A percentile compares a stretch with the other conserved stretches of the same genome.
These are phyloP conservation scores for Buddleja alternifolia DNA, from an alignment of 257 asterid species.

Conservation along the genomic window DNA sequence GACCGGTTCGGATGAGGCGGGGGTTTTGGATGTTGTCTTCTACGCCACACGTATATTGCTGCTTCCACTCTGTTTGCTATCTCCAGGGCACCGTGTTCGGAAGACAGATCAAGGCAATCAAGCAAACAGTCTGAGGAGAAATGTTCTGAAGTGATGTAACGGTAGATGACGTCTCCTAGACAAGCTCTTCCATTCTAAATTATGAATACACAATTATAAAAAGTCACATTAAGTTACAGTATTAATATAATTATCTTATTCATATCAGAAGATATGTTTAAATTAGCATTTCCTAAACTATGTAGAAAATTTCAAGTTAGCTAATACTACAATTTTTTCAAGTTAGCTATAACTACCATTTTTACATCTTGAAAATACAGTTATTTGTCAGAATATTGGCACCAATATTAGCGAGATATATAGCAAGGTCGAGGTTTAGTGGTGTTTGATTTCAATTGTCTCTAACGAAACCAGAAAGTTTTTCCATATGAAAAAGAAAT, in stretches of 20 bases:
- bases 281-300: neutral
- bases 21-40: slow-evolving; percentile 52
- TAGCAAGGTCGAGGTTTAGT: too few relatives aligned
- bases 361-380: neutral
- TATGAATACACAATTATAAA: too few relatives aligned
- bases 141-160: slow-evolving; percentile 75
- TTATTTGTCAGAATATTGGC: neutral
- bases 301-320: neutral
- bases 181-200: slow-evolving; percentile 76
- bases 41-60: slow-evolving; percentile 71
- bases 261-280: neutral
- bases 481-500: neutral
- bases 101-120: slow-evolving; percentile 78
- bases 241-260: too few relatives aligned
- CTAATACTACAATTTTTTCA: too few relatives aligned
- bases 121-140: slow-evolving; percentile 84
- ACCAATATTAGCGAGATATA: too few relatives aligned
- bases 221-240: neutral
- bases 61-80: slow-evolving; percentile 85
- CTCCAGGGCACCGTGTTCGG: slow-evolving; percentile 72
- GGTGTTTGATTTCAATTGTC: too few relatives aligned
- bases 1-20: slow-evolving; percentile 61
- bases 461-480: too few relatives aligned
- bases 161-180: slow-evolving; percentile 79
- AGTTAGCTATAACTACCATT: neutral